Evolutionary conservation across 75 land plant genomes (phyloP), one percentile per base, ranked within the genome.

Genomic region (Chamaecyparis obtusa): DNA sequence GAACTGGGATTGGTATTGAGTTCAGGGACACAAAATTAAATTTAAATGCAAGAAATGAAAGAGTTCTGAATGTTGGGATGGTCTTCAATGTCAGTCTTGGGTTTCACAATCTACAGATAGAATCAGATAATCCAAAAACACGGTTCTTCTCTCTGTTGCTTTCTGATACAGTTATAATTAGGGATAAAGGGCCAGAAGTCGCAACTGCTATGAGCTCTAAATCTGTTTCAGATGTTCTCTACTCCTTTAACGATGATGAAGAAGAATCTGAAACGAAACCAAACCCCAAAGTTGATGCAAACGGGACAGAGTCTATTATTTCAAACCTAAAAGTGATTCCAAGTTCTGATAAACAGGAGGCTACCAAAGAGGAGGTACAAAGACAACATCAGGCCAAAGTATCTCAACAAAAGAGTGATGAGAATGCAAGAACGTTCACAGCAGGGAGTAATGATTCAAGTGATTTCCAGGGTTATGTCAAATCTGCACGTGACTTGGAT

Each of bases 1-100:
- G 93, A 36, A 91, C 93, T 69, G 93, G 93, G 11, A 92, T 92
- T 87, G 93, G 93, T 54, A 91, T 92, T 55, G 93, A 92, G 90
- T 92, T 88, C 54, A 92, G 93, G 35, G 93, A 92, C 71, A 88
- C 90, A 15, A 92, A 92, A 1, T 74, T 92, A 85, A 91, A 87
- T 24, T 77, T 92, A 84, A 91, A 87, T 89, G 88, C 85, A 3
- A 92, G 88, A 88, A 92, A 92, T 88, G 92, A 92, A n/a, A 92
- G 86, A 56, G 46, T 91, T 44, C 32, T 92, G 27, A 86, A 85
- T 71, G 87, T 74, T 33, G 93, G 93, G 10, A 92, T 91, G 93
- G 90, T 88, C 74, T 91, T 92, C 87, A 92, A 88, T 86, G 90
- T 92, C 30, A 89, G 84, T 14, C 71, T 92, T 24, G 93, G 93